Conservation (phyloP, 148 eudicot species). For the Vaccinium corymbosum region DNA sequence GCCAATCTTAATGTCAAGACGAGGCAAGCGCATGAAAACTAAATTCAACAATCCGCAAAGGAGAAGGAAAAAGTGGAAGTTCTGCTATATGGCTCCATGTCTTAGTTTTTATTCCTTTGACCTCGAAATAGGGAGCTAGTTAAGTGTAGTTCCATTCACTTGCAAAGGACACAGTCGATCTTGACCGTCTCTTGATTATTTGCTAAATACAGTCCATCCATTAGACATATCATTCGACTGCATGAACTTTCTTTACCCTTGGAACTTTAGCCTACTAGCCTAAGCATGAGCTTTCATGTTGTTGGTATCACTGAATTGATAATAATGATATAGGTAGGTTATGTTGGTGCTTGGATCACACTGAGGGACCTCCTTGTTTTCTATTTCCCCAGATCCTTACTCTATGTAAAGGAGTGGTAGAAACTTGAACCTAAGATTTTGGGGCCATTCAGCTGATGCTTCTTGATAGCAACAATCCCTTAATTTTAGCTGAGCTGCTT, state of each 20-base stretch:
- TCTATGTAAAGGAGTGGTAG: not conserved
- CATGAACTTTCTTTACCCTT: not conserved
- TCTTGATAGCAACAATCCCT: not conserved
- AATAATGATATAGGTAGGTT: not conserved
- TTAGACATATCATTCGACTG: not conserved
- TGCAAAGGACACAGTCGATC: not conserved
- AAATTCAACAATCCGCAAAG: not conserved
- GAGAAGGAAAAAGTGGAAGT: not conserved
- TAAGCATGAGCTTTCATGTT: not conserved
- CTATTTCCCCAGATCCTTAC: not conserved
- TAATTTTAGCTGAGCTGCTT: slow-evolving; percentile 8
- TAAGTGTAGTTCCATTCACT: not conserved
- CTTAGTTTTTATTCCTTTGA: not conserved
- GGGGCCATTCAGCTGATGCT: not conserved
- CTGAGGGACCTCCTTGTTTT: not conserved
- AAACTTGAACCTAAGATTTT: slow-evolving; percentile 4
- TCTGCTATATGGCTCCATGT: not conserved
- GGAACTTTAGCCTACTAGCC: not conserved
- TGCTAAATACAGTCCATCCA: not conserved
- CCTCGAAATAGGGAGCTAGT: not conserved
- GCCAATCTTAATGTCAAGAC: not conserved
- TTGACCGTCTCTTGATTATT: not conserved
- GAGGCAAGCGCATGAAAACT: not conserved
- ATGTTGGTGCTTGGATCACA: not conserved
- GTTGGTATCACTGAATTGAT: not conserved